Evolutionary conservation across 2,329 filamentous ascomycete species (phyloP).

Genomic region (Emydomyces testavorans): DNA sequence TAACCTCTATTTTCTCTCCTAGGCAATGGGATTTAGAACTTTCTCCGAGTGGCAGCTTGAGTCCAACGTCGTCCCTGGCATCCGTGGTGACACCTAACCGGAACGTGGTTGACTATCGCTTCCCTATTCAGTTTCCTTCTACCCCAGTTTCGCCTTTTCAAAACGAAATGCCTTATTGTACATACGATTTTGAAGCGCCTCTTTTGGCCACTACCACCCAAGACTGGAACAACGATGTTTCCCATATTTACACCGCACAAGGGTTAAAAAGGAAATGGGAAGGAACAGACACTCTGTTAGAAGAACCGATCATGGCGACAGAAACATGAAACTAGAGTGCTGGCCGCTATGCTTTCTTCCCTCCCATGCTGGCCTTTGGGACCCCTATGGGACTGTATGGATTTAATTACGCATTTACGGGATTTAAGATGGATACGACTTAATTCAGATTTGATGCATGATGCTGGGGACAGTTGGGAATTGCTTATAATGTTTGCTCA

Average conservation of each 20-base stretch:
- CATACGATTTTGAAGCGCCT: slow-evolving; percentile 1
- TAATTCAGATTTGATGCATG: too few species aligned
- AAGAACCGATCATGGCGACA: not conserved
- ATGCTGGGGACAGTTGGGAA: too few species aligned
- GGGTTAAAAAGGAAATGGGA: slow-evolving; percentile 9
- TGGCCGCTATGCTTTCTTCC: not conserved
- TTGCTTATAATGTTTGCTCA: too few species aligned
- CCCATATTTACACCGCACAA: slow-evolving; percentile 2
- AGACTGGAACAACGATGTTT: slow-evolving; percentile 3
- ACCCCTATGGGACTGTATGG: too few species aligned
- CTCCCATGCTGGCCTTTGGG: not conserved
- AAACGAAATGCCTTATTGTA: not conserved
- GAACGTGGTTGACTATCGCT: not conserved
- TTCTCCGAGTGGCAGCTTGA: slow-evolving; percentile 3
- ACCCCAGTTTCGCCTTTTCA: not conserved
- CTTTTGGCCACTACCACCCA: not conserved
- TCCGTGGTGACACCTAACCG: slow-evolving; percentile 1
- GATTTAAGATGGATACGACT: too few species aligned
- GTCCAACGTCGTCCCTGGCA: not conserved
- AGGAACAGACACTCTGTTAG: slow-evolving; percentile 1
- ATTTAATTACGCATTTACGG: too few species aligned
- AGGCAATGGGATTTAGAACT: slow-evolving; percentile 10
- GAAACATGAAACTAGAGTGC: not conserved
- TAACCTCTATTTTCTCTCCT: not conserved
- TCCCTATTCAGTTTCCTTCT: not conserved